Conservation (phyloP, 1,284 basidiomycete species). For the Ganoderma meredithae region DNA sequence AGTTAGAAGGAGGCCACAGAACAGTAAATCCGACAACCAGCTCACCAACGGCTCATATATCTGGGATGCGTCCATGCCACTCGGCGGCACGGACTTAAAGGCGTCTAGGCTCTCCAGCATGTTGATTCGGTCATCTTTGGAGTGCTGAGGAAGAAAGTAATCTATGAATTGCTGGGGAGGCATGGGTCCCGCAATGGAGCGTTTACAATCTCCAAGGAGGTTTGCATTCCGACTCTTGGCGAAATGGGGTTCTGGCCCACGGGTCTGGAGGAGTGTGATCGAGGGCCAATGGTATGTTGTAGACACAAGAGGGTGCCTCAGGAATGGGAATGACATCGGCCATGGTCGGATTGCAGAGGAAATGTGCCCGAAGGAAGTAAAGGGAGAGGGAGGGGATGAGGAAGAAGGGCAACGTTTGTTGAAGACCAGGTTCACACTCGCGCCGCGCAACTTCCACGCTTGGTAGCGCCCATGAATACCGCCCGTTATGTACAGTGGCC, state of each 20-base stretch:
- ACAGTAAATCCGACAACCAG: conserved; percentile 4
- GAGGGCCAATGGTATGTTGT: conserved; percentile 19
- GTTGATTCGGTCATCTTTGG: neutral
- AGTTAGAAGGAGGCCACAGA: conserved; percentile 12
- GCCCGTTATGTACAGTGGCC: too few relatives aligned
- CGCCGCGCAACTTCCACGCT: too few relatives aligned
- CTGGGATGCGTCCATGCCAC: neutral
- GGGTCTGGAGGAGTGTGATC: conserved; percentile 4
- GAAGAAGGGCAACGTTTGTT: neutral
- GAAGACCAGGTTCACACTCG: too few relatives aligned
- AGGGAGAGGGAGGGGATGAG: neutral
- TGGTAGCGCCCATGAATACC: too few relatives aligned
- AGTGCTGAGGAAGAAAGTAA: neutral
- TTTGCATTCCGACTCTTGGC: conserved; percentile 4
- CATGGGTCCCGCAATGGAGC: conserved; percentile 17
- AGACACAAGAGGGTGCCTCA: neutral
- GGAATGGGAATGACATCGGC: neutral
- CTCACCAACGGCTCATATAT: conserved; percentile 18
- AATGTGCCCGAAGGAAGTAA: neutral
- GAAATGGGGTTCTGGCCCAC: conserved; percentile 1
- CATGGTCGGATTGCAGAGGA: neutral
- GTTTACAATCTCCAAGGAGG: neutral
- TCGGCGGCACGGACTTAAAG: neutral
- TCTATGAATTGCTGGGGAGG: conserved; percentile 1
- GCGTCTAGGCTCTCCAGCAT: neutral